phyloP scores from a whole-genome alignment of 202 grass and related monocot genomes.

The Zizania palustris region DNA sequence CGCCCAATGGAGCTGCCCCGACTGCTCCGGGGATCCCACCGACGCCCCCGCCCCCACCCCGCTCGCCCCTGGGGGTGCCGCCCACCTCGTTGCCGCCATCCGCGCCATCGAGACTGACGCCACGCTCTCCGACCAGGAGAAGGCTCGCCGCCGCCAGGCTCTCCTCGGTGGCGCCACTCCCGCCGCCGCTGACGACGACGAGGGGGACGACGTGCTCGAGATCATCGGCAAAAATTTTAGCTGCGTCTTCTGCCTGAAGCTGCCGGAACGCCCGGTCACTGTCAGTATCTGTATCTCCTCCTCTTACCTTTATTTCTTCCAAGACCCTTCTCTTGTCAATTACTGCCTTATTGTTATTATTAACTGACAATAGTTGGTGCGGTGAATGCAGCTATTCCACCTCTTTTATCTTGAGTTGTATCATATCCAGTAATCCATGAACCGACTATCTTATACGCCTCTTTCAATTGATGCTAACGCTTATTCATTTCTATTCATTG shows the following conservation, averaged over 20 bases:
- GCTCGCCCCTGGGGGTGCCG: constrained; percentile 1
- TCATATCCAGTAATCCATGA: not conserved
- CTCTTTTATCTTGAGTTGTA: not conserved
- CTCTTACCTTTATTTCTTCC: not conserved
- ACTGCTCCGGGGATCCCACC: constrained; percentile 50
- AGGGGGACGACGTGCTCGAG: constrained; percentile 38
- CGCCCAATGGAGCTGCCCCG: constrained; percentile 76
- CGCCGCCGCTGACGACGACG: constrained; percentile 3
- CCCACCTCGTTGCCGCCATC: constrained; percentile 66
- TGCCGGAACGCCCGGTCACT: constrained; percentile 83
- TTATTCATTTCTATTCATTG: not conserved
- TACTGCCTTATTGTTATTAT: no score
- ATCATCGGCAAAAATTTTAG: constrained; percentile 63
- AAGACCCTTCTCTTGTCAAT: no score
- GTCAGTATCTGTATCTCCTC: constrained; percentile 43
- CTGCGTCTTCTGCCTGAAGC: constrained; percentile 85
- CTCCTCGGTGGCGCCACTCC: constrained; percentile 45
- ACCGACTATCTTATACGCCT: not conserved
- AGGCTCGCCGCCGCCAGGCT: constrained; percentile 70
- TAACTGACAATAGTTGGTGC: no score
- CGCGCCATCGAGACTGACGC: constrained; percentile 68
- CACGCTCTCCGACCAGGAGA: constrained; percentile 68
- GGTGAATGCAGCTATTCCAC: no score
- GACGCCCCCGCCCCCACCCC: not conserved
- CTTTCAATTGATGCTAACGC: not conserved